phyloP scores from a whole-genome alignment of 225 moss, liverwort and hornwort genomes.

The Marchantia paleacea region DNA sequence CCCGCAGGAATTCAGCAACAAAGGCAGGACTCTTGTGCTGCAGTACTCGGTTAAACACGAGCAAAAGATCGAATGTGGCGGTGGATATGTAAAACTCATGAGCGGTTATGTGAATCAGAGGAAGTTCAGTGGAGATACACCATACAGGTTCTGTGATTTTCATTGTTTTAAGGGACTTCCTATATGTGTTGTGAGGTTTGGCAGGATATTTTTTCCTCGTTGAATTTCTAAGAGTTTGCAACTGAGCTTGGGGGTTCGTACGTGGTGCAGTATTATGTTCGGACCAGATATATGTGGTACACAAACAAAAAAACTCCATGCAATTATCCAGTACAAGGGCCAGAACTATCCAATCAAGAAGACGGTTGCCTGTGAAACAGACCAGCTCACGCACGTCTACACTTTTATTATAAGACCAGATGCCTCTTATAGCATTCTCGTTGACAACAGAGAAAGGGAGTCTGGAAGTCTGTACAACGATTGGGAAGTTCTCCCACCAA shows the following conservation, averaged over 20 bases:
- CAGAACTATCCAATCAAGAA: slow-evolving; percentile 82
- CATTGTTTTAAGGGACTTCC: background rate
- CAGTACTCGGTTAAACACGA: slow-evolving; percentile 60
- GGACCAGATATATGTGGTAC: slow-evolving; percentile 90
- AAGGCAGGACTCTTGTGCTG: slow-evolving; percentile 53
- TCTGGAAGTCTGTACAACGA: slow-evolving; percentile 76
- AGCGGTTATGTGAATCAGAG: slow-evolving; percentile 60
- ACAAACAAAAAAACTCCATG: slow-evolving; percentile 79
- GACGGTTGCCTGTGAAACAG: slow-evolving; percentile 71
- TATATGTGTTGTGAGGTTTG: background rate
- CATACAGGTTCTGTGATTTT: slow-evolving; percentile 44
- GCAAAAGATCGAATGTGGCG: slow-evolving; percentile 68
- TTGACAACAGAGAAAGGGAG: slow-evolving; percentile 76
- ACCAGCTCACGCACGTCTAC: slow-evolving; percentile 86
- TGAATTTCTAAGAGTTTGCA: background rate
- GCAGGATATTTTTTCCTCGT: background rate
- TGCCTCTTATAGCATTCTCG: slow-evolving; percentile 76
- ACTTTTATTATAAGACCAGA: slow-evolving; percentile 79
- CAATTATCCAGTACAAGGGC: slow-evolving; percentile 86
- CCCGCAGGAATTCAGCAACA: slow-evolving; percentile 50
- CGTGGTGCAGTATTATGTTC: slow-evolving; percentile 81
- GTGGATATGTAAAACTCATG: slow-evolving; percentile 69
- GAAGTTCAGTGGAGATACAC: slow-evolving; percentile 58
- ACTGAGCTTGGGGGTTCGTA: background rate
- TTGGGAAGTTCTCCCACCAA: slow-evolving; percentile 79